Base-by-base conservation (phyloP, 2,329 filamentous ascomycete species). In the Parasarocladium wereldwijsianum region DNA sequence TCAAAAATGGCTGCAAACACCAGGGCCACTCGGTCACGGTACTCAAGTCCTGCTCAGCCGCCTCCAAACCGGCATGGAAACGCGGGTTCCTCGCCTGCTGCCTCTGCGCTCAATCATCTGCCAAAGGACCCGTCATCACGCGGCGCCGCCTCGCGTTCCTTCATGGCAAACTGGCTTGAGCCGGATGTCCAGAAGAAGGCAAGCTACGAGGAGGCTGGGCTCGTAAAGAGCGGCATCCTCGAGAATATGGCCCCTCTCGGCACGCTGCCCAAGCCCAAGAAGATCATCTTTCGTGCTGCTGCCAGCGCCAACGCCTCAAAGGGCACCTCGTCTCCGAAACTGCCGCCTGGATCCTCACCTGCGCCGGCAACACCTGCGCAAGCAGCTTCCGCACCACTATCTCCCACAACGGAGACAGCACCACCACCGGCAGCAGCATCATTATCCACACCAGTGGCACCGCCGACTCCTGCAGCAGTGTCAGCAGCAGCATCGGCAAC, bases 171-270 rank as follows among this genome's bases (percentile, higher is more conserved):
- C 36, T 74, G 69, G 69, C 50, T 73, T 38, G 69, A 74, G 46
- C 68, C 68, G 8, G 56, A 64, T 6, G 54, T 71, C 22, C 65
- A 70, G 52, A 62, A 55, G 51, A 70, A 66, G 51, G 47, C 85
- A 8, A 87, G 79, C 48, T 93, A 77, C 47, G 73, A 82, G 58
- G 83, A 93, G 48, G 71, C 66, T 34, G 80, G 79, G 25, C 66
- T 90, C 41, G 62, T 77, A 43, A 66, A 77, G 28, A 71, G 74
- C 50, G 81, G 81, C 38, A 80, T 92, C 12, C 61, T 92, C 34
- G 76, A 82, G 52, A 76, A 76, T 43, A 93, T 93, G 85, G 76
- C 75, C 31, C 76, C 85, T 16, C 58, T 93, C 33, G 85, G 85
- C 23, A 66, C 74, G 32, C 62, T 75, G 41, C 85, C 85, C 9